These are phyloP conservation scores for Climacium dendroides DNA, from an alignment of 225 moss, liverwort and hornwort species.

Conservation along the genomic window DNA sequence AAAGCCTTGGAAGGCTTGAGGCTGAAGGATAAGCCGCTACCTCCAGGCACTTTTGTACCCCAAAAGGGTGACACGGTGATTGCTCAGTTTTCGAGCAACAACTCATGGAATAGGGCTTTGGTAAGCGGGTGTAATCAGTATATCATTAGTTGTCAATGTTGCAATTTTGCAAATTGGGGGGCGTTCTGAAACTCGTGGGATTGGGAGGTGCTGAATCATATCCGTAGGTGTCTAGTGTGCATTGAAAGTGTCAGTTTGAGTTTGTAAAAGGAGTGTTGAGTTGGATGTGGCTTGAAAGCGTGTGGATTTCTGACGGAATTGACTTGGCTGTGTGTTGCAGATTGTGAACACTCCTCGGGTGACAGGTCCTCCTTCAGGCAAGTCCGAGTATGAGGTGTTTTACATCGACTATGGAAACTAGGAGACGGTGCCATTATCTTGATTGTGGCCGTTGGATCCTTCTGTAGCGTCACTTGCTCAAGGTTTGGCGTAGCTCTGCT, in stretches of 20 bases:
- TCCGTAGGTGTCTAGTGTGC: background rate
- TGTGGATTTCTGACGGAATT: background rate
- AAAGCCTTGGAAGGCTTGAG: conserved; percentile 57
- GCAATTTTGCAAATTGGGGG: background rate
- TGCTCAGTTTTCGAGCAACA: conserved; percentile 67
- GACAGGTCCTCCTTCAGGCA: conserved; percentile 25
- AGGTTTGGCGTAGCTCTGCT: conserved; percentile 77
- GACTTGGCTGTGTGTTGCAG: conserved; percentile 8
- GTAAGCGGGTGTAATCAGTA: conserved; percentile 12
- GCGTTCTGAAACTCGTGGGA: too few relatives aligned
- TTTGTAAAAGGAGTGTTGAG: background rate
- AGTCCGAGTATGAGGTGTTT: conserved; percentile 77
- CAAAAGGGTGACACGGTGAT: conserved; percentile 84
- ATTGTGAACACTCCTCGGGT: conserved; percentile 58
- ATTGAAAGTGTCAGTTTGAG: background rate
- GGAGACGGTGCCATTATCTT: conserved; percentile 61
- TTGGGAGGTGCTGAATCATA: background rate
- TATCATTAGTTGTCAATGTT: background rate
- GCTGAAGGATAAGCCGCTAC: conserved; percentile 63
- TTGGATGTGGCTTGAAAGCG: background rate
- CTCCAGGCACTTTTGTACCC: conserved; percentile 54
- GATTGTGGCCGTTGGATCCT: conserved; percentile 62
- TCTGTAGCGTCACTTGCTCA: conserved; percentile 48
- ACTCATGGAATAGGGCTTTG: conserved; percentile 89
- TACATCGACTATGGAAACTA: conserved; percentile 94